Conservation (phyloP, 768 basidiomycete genomes). For the Pulveroboletus sp. region DNA sequence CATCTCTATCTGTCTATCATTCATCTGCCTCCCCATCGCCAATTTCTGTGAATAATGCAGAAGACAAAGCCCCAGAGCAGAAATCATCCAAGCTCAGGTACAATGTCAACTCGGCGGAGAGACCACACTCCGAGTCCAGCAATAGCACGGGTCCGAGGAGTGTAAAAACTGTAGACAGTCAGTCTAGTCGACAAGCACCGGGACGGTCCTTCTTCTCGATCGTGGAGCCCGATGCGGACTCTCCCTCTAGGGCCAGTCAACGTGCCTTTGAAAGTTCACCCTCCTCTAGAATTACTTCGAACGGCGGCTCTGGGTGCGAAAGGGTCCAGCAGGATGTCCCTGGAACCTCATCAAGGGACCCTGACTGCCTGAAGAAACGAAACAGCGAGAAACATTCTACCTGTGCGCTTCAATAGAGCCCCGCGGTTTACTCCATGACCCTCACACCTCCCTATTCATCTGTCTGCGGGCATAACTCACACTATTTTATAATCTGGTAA, state of each 20-base stretch:
- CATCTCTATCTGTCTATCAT: conserved; percentile 45
- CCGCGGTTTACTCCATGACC: not conserved
- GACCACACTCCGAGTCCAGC: conserved; percentile 58
- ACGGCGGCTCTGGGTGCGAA: conserved; percentile 5
- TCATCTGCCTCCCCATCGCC: conserved; percentile 30
- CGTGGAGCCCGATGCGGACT: conserved; percentile 26
- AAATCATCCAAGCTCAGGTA: conserved; percentile 36
- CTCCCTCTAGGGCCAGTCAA: conserved; percentile 13
- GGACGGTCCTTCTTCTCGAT: conserved; percentile 34
- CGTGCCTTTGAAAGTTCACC: conserved; percentile 18
- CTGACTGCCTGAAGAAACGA: conserved; percentile 27
- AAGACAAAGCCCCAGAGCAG: conserved; percentile 22
- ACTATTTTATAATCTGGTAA: conserved; percentile 18
- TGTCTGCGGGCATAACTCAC: conserved; percentile 1
- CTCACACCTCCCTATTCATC: not conserved
- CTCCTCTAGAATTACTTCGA: conserved; percentile 13
- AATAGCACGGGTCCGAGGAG: conserved; percentile 55
- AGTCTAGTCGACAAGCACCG: conserved; percentile 37
- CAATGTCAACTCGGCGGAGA: conserved; percentile 37
- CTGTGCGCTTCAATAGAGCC: conserved; percentile 25
- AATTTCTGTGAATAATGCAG: conserved; percentile 17
- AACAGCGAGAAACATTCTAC: conserved; percentile 22
- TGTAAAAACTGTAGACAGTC: conserved; percentile 48
- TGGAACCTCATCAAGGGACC: conserved; percentile 7
- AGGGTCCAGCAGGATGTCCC: conserved; percentile 7